phyloP scores from a whole-genome alignment of 73 alveolate genomes.

The Effrenium voratum region DNA sequence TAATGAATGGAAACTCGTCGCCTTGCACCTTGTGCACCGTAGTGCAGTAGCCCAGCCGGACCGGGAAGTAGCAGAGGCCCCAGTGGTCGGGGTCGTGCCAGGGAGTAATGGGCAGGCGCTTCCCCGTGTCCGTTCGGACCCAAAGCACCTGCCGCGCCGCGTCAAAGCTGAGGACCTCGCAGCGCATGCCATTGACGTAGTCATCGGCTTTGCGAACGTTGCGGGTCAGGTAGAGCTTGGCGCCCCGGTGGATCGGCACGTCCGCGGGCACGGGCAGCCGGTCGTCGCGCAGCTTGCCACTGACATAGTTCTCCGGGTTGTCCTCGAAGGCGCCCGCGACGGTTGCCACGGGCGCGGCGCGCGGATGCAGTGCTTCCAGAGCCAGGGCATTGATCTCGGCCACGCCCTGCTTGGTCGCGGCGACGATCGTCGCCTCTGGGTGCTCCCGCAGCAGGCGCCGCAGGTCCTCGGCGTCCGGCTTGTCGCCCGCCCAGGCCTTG shows the following conservation, averaged over 20 bases:
- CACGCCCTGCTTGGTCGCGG: not conserved
- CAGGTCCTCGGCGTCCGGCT: not conserved
- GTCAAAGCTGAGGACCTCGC: not conserved
- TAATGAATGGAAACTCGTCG: not conserved
- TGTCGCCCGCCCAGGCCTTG: not conserved
- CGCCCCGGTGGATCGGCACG: not conserved
- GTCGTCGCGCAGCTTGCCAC: not conserved
- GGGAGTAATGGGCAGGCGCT: not conserved
- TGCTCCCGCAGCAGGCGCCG: not conserved
- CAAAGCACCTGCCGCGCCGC: not conserved
- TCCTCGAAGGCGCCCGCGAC: conserved; percentile 9
- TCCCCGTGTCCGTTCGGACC: not conserved
- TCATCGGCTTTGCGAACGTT: conserved; percentile 7
- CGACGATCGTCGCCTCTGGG: not conserved
- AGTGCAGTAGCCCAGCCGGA: not conserved
- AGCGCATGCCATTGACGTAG: conserved; percentile 10
- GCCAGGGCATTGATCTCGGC: too few relatives aligned
- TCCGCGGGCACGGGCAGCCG: not conserved
- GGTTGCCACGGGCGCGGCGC: too few relatives aligned
- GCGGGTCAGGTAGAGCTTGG: not conserved
- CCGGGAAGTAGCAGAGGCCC: not conserved
- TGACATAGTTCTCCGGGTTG: not conserved
- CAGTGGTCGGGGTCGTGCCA: not conserved
- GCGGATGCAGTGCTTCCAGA: too few relatives aligned
- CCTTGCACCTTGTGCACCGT: not conserved